A percentile compares a stretch with the other conserved stretches of the same genome.
These are phyloP conservation scores for Arthrobotrys conoides DNA, from an alignment of 2,329 filamentous ascomycete species.

Conservation along the genomic window DNA sequence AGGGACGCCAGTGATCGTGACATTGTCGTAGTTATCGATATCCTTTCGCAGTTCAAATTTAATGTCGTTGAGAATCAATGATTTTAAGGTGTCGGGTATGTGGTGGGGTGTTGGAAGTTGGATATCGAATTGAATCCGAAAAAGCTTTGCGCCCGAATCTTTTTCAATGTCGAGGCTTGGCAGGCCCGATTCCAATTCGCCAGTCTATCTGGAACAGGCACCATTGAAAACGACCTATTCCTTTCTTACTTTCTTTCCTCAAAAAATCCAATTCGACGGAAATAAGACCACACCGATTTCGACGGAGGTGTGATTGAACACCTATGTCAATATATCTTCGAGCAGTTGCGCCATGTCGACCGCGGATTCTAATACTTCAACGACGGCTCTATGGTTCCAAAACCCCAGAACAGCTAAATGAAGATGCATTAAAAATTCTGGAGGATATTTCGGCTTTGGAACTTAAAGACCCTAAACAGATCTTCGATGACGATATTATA, in stretches of 20 bases:
- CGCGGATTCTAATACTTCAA: slow-evolving; percentile 18
- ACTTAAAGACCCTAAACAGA: slow-evolving; percentile 28
- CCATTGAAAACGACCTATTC: slow-evolving; percentile 7
- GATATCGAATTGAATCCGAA: slow-evolving; percentile 26
- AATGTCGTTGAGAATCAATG: neutral
- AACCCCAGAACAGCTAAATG: neutral
- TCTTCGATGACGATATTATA: slow-evolving; percentile 44
- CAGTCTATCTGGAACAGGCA: neutral
- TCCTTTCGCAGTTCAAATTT: neutral
- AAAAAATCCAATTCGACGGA: neutral
- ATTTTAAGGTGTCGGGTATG: neutral
- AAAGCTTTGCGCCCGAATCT: slow-evolving; percentile 12
- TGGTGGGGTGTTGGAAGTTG: slow-evolving; percentile 29
- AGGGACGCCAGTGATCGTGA: slow-evolving; percentile 40
- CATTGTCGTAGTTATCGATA: slow-evolving; percentile 16
- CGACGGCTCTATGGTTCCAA: slow-evolving; percentile 32
- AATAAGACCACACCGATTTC: slow-evolving; percentile 7
- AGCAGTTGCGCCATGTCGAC: slow-evolving; percentile 25
- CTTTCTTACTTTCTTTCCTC: neutral
- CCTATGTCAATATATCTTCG: slow-evolving; percentile 49
- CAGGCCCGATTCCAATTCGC: neutral
- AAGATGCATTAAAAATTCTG: slow-evolving; percentile 38
- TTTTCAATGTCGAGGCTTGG: slow-evolving; percentile 23
- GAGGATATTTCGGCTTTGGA: slow-evolving; percentile 28
- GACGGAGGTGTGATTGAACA: neutral